Conservation (phyloP, 306 rosid genomes). For the Malus sieversii region DNA sequence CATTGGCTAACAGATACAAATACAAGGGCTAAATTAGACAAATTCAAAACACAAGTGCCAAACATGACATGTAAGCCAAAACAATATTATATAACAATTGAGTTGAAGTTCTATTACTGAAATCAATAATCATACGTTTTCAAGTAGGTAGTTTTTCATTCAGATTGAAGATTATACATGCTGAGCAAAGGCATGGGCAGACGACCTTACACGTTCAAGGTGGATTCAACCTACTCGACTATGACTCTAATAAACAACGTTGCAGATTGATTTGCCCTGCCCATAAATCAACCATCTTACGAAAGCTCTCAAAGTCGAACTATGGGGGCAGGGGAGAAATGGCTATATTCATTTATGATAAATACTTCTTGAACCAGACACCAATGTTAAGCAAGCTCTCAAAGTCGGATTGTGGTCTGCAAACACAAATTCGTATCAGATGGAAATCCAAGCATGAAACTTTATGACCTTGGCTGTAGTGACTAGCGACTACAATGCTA, state of each 20-base stretch:
- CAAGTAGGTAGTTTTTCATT: no score
- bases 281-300: constrained; percentile 43
- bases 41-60: no score
- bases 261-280: neutral
- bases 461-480: neutral
- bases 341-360: constrained; percentile 41
- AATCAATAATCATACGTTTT: no score
- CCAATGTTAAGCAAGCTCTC: constrained; percentile 86
- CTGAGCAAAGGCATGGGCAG: no score
- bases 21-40: no score
- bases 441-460: neutral
- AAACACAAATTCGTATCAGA: neutral
- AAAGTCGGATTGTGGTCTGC: constrained; percentile 87
- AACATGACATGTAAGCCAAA: no score
- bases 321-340: no score
- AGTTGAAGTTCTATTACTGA: no score
- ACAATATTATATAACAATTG: no score
- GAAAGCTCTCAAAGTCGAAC: constrained; percentile 45
- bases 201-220: no score
- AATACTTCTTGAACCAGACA: constrained; percentile 74
- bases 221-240: neutral
- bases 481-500: neutral
- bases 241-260: neutral
- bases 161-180: no score
- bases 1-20: no score